A percentile compares a stretch with the other conserved stretches of the same genome.
These are phyloP conservation scores for Hyaloscypha hepaticicola DNA, from an alignment of 495 filamentous ascomycete species.

Conservation along the genomic window DNA sequence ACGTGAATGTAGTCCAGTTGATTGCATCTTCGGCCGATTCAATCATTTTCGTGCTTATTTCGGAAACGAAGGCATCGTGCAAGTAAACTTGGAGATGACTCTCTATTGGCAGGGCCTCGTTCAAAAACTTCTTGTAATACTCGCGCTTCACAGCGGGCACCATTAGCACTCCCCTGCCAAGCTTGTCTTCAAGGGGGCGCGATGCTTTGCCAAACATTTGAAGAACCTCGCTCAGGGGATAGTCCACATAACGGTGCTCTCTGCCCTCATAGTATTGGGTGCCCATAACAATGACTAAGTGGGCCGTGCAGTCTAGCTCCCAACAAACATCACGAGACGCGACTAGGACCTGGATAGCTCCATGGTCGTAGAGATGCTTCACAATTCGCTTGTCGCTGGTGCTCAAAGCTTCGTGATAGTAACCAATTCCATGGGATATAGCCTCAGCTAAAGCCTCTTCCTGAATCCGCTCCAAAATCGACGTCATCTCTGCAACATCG, in stretches of 20 bases:
- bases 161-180: conserved; percentile 90
- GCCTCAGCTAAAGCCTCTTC: conserved; percentile 87
- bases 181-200: conserved; percentile 73
- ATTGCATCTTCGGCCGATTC: conserved; percentile 95
- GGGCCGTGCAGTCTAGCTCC: conserved; percentile 86
- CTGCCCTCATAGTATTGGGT: conserved; percentile 98
- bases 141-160: conserved; percentile 89
- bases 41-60: conserved; percentile 92
- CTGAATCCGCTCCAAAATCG: conserved; percentile 75
- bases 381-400: conserved; percentile 90
- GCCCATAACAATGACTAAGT: conserved; percentile 93
- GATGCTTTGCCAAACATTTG: conserved; percentile 98
- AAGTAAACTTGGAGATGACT: conserved; percentile 88
- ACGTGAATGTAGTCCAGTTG: conserved; percentile 97
- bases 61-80: conserved; percentile 94
- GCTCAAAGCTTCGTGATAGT: conserved; percentile 92
- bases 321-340: conserved; percentile 95
- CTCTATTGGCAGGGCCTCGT: conserved; percentile 93
- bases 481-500: conserved; percentile 73
- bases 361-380: conserved; percentile 83
- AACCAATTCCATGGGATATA: conserved; percentile 93
- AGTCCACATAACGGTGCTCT: conserved; percentile 97
- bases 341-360: conserved; percentile 89
- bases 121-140: conserved; percentile 98
- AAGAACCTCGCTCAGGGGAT: conserved; percentile 93